Evolutionary conservation across 179 eudicot genomes (phyloP).

Genomic region (Drosera spatulata): DNA sequence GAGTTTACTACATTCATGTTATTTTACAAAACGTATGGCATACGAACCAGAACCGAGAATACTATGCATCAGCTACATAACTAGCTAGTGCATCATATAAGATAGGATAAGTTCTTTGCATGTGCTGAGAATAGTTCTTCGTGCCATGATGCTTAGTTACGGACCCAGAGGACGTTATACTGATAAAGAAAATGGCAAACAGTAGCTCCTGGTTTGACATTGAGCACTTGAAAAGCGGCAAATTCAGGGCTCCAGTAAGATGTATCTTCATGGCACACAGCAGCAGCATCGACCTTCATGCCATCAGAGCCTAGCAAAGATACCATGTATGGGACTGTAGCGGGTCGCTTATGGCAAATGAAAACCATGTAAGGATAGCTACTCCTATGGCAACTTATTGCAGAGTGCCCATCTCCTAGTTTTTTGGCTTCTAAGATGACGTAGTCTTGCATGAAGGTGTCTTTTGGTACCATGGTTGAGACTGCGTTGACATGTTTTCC

Average conservation of each 20-base stretch:
- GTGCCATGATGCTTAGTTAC: too few relatives aligned
- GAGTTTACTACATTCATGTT: too few relatives aligned
- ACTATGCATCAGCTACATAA: too few relatives aligned
- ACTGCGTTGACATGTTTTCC: constrained; percentile 20
- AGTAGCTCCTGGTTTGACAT: constrained; percentile 51
- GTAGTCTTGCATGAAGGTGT: neutral
- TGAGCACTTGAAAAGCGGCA: constrained; percentile 66
- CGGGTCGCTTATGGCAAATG: constrained; percentile 53
- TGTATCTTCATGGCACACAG: constrained; percentile 65
- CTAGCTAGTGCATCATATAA: too few relatives aligned
- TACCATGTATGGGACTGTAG: constrained; percentile 35
- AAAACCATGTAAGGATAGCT: constrained; percentile 51
- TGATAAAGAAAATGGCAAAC: too few relatives aligned
- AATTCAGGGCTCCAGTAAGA: constrained; percentile 76
- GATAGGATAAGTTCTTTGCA: too few relatives aligned
- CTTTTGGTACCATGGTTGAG: constrained; percentile 24
- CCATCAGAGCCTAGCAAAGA: constrained; percentile 36
- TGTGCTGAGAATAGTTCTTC: too few relatives aligned
- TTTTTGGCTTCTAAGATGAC: constrained; percentile 19
- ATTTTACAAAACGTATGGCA: too few relatives aligned
- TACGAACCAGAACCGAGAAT: too few relatives aligned
- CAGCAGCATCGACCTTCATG: constrained; percentile 37
- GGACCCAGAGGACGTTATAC: too few relatives aligned
- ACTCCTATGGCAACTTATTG: constrained; percentile 65
- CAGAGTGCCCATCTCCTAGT: constrained; percentile 13